phyloP scores from a whole-genome alignment of 2,329 filamentous ascomycete genomes.

The Ceratocystis lukuohia region DNA sequence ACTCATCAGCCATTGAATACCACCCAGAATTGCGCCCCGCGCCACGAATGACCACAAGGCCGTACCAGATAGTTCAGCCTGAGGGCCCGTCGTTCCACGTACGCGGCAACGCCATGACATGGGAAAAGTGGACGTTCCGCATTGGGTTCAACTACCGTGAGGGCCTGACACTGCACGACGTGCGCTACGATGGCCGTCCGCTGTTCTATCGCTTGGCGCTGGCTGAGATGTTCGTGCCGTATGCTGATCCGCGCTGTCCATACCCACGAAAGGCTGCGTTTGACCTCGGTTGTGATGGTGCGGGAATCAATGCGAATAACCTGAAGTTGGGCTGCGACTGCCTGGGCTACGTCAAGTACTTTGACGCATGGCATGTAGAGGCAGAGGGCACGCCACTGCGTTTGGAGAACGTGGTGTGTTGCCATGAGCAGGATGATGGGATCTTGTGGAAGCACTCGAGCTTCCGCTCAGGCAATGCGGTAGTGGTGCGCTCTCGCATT shows the following conservation, averaged over 20 bases:
- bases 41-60: slow-evolving; percentile 26
- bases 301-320: slow-evolving; percentile 52
- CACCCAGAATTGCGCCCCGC: slow-evolving; percentile 24
- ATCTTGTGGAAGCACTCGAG: slow-evolving; percentile 54
- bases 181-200: slow-evolving; percentile 50
- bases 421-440: slow-evolving; percentile 35
- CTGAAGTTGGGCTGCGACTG: slow-evolving; percentile 54
- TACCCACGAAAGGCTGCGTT: slow-evolving; percentile 57
- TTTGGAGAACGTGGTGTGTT: slow-evolving; percentile 28
- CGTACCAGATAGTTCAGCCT: slow-evolving; percentile 29
- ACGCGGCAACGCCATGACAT: slow-evolving; percentile 32
- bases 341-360: slow-evolving; percentile 45
- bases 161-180: slow-evolving; percentile 54
- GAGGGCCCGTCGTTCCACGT: slow-evolving; percentile 32
- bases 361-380: slow-evolving; percentile 27
- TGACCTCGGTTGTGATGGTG: slow-evolving; percentile 54
- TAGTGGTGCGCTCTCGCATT: slow-evolving; percentile 44
- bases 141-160: slow-evolving; percentile 58
- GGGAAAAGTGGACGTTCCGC: slow-evolving; percentile 56
- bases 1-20: slow-evolving; percentile 23
- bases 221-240: slow-evolving; percentile 58
- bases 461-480: slow-evolving; percentile 44
- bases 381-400: slow-evolving; percentile 25
- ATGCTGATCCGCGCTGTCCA: slow-evolving; percentile 49
- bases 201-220: slow-evolving; percentile 56